Percentiles rank a stretch among this genome's conserved stretches.
phyloP scores from a whole-genome alignment of 2,329 filamentous ascomycete genomes.

The Cryphonectria naterciae region DNA sequence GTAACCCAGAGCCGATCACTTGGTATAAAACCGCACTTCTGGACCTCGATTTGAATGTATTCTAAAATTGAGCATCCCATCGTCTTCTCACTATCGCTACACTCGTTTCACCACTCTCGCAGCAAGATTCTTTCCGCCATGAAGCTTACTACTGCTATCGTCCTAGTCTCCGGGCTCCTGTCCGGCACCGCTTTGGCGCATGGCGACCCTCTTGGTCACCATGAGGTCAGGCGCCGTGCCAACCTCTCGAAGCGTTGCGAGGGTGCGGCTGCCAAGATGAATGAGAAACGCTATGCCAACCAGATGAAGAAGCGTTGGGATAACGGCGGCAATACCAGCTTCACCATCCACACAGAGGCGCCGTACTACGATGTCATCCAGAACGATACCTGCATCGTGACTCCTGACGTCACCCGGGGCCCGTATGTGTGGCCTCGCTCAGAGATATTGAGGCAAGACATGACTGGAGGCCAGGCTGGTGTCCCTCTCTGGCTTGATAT shows the following conservation, averaged over 20 bases:
- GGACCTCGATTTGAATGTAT: not conserved
- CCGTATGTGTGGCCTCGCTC: slow-evolving; percentile 20
- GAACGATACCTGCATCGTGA: slow-evolving; percentile 24
- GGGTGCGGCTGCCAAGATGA: slow-evolving; percentile 13
- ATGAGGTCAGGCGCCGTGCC: slow-evolving; percentile 15
- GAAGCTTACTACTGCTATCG: slow-evolving; percentile 7
- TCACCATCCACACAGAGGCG: slow-evolving; percentile 20
- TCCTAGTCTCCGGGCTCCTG: slow-evolving; percentile 10
- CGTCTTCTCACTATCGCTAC: not conserved
- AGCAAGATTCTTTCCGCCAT: not conserved
- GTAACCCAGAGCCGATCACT: not conserved
- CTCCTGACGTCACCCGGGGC: slow-evolving; percentile 21
- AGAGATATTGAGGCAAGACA: slow-evolving; percentile 21
- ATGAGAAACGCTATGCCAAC: slow-evolving; percentile 23
- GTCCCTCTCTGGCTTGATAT: slow-evolving; percentile 22
- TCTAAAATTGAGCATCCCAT: not conserved
- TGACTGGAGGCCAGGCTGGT: slow-evolving; percentile 21
- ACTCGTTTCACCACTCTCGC: not conserved
- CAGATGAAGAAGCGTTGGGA: slow-evolving; percentile 12
- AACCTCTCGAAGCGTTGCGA: slow-evolving; percentile 24
- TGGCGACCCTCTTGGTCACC: slow-evolving; percentile 7
- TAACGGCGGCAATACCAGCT: slow-evolving; percentile 14
- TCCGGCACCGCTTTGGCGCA: slow-evolving; percentile 10
- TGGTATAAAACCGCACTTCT: not conserved
- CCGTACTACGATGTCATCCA: slow-evolving; percentile 25